A percentile compares a stretch with the other conserved stretches of the same genome.
Evolutionary conservation across 2,329 filamentous ascomycete genomes (phyloP).

Genomic region (Alternaria viburni): DNA sequence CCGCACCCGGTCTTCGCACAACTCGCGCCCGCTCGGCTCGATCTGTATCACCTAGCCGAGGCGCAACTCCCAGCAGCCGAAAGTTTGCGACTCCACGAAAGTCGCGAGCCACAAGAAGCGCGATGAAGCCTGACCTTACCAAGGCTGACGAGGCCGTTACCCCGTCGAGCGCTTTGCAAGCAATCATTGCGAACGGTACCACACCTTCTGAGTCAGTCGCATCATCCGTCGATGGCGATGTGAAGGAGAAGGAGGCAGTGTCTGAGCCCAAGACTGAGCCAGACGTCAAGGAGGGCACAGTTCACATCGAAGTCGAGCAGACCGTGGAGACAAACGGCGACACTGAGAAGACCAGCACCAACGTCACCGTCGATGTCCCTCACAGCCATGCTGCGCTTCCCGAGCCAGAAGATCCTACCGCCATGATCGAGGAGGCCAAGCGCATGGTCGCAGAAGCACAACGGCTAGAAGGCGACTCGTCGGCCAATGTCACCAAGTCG

Average conservation of each 20-base stretch:
- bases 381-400: conserved; percentile 70
- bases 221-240: conserved; percentile 54
- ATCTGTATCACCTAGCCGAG: conserved; percentile 64
- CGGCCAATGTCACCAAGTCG: conserved; percentile 21
- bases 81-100: conserved; percentile 62
- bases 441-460: conserved; percentile 82
- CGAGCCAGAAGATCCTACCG: conserved; percentile 76
- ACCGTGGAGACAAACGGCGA: conserved; percentile 65
- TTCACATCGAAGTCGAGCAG: conserved; percentile 74
- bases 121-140: conserved; percentile 32
- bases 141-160: conserved; percentile 51
- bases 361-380: conserved; percentile 78
- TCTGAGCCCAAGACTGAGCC: conserved; percentile 13
- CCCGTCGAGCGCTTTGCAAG: conserved; percentile 52
- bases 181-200: conserved; percentile 40
- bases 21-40: conserved; percentile 62
- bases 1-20: conserved; percentile 38
- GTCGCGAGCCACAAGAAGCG: conserved; percentile 54
- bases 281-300: conserved; percentile 52
- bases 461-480: conserved; percentile 52
- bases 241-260: conserved; percentile 25
- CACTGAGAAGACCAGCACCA: conserved; percentile 72
- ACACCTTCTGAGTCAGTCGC: conserved; percentile 31
- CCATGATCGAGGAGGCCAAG: conserved; percentile 85
- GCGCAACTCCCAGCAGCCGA: conserved; percentile 50